Evolutionary conservation across 1,284 basidiomycete species (phyloP).

Genomic region (Puccinia horiana): DNA sequence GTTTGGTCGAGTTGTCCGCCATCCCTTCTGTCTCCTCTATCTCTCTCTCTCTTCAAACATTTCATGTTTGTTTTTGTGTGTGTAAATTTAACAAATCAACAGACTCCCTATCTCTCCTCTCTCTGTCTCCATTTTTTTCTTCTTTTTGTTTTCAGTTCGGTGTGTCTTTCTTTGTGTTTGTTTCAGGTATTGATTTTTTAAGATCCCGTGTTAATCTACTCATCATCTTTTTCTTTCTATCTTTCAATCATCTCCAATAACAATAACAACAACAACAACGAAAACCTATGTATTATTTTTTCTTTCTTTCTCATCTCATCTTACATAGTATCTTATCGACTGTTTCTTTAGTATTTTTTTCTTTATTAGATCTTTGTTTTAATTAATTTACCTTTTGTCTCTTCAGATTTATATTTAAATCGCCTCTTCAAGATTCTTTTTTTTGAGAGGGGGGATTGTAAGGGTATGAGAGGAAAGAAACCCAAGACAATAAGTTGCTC

Average conservation of each 20-base stretch:
- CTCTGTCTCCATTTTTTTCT: neutral
- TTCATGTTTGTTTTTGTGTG: neutral
- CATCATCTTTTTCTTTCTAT: neutral
- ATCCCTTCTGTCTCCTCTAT: neutral
- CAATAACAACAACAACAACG: too few species aligned
- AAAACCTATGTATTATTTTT: neutral
- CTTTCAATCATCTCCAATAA: neutral
- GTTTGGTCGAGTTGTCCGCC: too few species aligned
- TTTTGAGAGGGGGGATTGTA: too few species aligned
- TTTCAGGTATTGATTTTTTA: neutral
- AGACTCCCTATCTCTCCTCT: neutral
- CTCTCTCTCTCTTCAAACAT: neutral
- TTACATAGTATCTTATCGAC: neutral
- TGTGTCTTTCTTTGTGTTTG: neutral
- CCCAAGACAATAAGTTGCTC: too few species aligned
- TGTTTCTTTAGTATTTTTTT: neutral
- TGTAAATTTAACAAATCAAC: neutral
- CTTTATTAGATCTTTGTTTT: neutral
- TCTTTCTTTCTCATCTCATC: neutral
- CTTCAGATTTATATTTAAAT: too few species aligned
- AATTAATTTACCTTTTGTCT: neutral
- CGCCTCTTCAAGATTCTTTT: too few species aligned
- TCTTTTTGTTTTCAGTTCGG: neutral
- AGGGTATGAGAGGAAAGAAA: too few species aligned
- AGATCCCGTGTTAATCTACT: neutral